Conservation (phyloP, 1,284 basidiomycete genomes). For the Cryptococcus floricola region DNA sequence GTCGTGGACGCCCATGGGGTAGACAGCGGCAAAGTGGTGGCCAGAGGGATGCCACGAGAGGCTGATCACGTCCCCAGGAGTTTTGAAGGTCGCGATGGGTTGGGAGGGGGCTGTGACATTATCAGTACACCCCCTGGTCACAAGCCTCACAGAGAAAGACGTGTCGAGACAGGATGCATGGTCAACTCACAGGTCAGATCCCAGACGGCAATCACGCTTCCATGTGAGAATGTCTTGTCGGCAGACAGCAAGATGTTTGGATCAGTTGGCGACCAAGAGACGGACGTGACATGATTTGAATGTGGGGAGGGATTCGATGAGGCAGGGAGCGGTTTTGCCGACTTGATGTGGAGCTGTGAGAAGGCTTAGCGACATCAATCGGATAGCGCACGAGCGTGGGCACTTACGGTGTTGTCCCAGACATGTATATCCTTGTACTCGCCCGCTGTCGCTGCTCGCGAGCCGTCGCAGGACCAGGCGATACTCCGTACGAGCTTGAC, state of each 20-base stretch:
- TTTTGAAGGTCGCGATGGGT: conserved; percentile 29
- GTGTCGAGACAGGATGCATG: not conserved
- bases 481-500: conserved; percentile 21
- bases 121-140: not conserved
- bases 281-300: conserved; percentile 33
- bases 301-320: conserved; percentile 32
- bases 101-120: conserved; percentile 16
- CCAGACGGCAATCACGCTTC: conserved; percentile 36
- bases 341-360: conserved; percentile 12
- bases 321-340: conserved; percentile 17
- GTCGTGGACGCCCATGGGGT: conserved; percentile 25
- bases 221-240: conserved; percentile 25
- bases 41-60: conserved; percentile 42
- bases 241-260: conserved; percentile 36
- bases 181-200: conserved; percentile 26
- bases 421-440: conserved; percentile 25
- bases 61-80: conserved; percentile 36
- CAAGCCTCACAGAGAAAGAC: not conserved
- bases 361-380: not conserved
- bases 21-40: conserved; percentile 39
- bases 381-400: not conserved
- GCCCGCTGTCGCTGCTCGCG: conserved; percentile 23
- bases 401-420: conserved; percentile 20
- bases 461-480: conserved; percentile 30
- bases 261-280: conserved; percentile 41